These are phyloP conservation scores for Neoboletus subvelutipes DNA, from an alignment of 768 basidiomycete species.

Conservation along the genomic window DNA sequence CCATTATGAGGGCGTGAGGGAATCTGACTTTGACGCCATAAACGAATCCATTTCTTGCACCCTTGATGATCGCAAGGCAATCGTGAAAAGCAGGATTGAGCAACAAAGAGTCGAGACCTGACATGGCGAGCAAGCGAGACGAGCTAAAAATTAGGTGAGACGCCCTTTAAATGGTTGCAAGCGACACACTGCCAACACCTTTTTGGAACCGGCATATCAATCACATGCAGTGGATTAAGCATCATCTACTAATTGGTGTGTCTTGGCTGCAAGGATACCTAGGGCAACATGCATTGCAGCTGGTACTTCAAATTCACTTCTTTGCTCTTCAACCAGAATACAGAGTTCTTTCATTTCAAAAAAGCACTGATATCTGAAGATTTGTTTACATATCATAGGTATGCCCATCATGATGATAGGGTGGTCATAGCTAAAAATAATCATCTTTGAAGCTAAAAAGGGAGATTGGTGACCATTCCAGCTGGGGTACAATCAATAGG, in stretches of 20 bases:
- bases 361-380: background rate
- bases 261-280: background rate
- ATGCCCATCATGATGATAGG: background rate
- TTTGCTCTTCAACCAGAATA: background rate
- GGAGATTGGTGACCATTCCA: conserved; percentile 51
- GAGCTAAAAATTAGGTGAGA: background rate
- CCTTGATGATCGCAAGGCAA: conserved; percentile 90
- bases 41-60: conserved; percentile 86
- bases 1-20: conserved; percentile 97
- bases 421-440: conserved; percentile 34
- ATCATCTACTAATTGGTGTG: background rate
- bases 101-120: conserved; percentile 25
- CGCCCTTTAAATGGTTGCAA: background rate
- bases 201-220: conserved; percentile 12
- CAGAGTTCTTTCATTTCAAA: background rate
- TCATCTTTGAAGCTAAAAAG: conserved; percentile 62
- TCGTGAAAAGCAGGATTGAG: conserved; percentile 81
- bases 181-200: background rate
- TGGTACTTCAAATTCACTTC: background rate
- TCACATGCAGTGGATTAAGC: conserved; percentile 23
- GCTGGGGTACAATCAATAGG: conserved; percentile 35
- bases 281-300: background rate
- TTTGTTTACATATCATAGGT: background rate
- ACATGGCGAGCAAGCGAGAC: conserved; percentile 19
- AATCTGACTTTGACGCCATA: conserved; percentile 91